Conservation (phyloP, 352 stramenopile genomes). For the Phytophthora cactorum region DNA sequence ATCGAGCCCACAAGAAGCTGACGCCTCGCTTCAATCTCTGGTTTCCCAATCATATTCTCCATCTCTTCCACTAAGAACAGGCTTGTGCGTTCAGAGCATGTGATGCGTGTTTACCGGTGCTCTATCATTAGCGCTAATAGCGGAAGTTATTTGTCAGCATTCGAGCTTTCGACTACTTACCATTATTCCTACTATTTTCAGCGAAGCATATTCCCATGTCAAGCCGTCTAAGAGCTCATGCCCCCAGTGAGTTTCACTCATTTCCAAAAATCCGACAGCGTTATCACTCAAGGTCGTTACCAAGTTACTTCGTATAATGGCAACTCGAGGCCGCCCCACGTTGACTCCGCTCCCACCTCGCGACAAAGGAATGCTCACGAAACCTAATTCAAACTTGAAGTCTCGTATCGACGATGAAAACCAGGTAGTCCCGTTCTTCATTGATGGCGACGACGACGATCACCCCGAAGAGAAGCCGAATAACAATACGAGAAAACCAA, state of each 20-base stretch:
- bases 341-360: slow-evolving; percentile 27
- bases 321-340: slow-evolving; percentile 21
- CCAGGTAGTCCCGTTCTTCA: slow-evolving; percentile 64
- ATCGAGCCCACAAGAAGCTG: slow-evolving; percentile 48
- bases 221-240: slow-evolving; percentile 5
- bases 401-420: slow-evolving; percentile 47
- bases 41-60: slow-evolving; percentile 9
- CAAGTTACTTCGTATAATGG: not conserved
- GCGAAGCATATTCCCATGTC: slow-evolving; percentile 23
- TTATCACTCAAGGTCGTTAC: slow-evolving; percentile 9
- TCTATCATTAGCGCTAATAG: slow-evolving; percentile 29
- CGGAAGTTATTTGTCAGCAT: slow-evolving; percentile 9
- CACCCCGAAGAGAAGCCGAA: slow-evolving; percentile 7
- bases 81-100: not conserved
- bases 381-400: slow-evolving; percentile 3
- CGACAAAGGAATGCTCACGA: slow-evolving; percentile 13
- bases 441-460: slow-evolving; percentile 56
- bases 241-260: slow-evolving; percentile 14
- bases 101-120: slow-evolving; percentile 1
- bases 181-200: slow-evolving; percentile 26
- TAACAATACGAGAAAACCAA: slow-evolving; percentile 7
- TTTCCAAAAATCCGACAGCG: slow-evolving; percentile 16
- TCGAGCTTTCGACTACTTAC: not conserved
- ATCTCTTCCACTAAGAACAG: not conserved
- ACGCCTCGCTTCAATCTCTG: slow-evolving; percentile 47